phyloP scores from a whole-genome alignment of 306 rosid species.

The Rosa persica region DNA sequence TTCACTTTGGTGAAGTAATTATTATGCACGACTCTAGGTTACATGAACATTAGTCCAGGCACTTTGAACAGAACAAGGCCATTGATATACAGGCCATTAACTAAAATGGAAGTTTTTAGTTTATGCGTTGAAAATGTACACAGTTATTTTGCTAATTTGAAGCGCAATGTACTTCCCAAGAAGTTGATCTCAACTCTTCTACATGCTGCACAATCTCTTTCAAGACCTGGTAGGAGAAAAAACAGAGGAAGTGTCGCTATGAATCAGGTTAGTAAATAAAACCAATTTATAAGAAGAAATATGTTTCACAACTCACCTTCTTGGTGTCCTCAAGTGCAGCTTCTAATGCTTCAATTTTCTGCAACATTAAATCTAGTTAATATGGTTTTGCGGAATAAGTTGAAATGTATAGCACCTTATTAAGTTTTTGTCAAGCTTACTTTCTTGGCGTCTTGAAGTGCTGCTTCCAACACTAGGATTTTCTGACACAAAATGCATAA shows the following conservation, averaged over 20 bases:
- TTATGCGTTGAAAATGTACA: not conserved
- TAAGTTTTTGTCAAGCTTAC: constrained; percentile 43
- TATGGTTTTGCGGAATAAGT: not conserved
- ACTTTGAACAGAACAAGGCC: not conserved
- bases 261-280: constrained; percentile 1
- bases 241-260: not conserved
- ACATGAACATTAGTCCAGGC: not conserved
- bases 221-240: constrained; percentile 51
- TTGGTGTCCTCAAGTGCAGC: constrained; percentile 58
- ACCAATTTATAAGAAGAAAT: not conserved
- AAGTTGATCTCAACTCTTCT: constrained; percentile 25
- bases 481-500: constrained; percentile 25
- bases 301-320: constrained; percentile 57
- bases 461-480: constrained; percentile 57
- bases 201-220: constrained; percentile 40
- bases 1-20: not conserved
- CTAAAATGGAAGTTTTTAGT: not conserved
- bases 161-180: not conserved
- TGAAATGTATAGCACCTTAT: not conserved
- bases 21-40: not conserved
- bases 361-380: constrained; percentile 22
- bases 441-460: constrained; percentile 47
- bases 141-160: constrained; percentile 13
- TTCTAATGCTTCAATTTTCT: constrained; percentile 81
- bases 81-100: not conserved